Base-by-base conservation (phyloP, 169 alveolate genomes). In the Plasmodium inui region DNA sequence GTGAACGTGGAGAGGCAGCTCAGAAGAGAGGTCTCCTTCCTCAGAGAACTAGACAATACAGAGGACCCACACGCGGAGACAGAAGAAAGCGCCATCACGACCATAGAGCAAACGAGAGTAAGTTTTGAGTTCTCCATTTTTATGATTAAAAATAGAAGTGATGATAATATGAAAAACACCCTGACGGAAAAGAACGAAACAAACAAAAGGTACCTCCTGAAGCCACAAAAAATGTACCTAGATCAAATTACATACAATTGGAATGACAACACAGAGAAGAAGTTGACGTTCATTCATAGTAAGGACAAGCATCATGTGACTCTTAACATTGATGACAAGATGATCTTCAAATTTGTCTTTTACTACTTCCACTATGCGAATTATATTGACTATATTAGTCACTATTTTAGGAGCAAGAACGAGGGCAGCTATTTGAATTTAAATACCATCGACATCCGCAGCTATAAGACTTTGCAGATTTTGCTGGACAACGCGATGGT, bases 401-500 rank as follows among this genome's bases (percentile, higher is more conserved):
- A 76, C 61, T 30, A 41, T 1, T 86, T 73, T 22, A 1, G 5
- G 28, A 73, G 44, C 4, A 86, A 57, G n/a, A 30, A 70, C 3
- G 61, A 73, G 1, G 17, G 86, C 7, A 53, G 67, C 17, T 74
- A 86, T 37, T 34, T 86, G 22, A 86, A 86, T 28, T 44, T 86
- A n/a, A 86, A 86, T 26, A 86, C 93, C 19, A 86, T 86, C 19
- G 93, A 86, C 28, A 37, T 86, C 10, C 84, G 93, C 5, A 86
- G 93, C 26, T 86, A 86, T 30, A 86, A 86, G 19, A 86, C 93
- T 3, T 37, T 86, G 22, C 93, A 86, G 41, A 73, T 86, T 22
- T 37, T 86, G 70, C 44, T 86, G 17, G 93, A 86, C 19, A 86
- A 74, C n/a, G 85, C 86, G 4, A n/a, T 71, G 7, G 19, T 30